A percentile compares a stretch with the other conserved stretches of the same genome.
These are phyloP conservation scores for Nicotiana sylvestris DNA, from an alignment of 257 asterid species.

Conservation along the genomic window DNA sequence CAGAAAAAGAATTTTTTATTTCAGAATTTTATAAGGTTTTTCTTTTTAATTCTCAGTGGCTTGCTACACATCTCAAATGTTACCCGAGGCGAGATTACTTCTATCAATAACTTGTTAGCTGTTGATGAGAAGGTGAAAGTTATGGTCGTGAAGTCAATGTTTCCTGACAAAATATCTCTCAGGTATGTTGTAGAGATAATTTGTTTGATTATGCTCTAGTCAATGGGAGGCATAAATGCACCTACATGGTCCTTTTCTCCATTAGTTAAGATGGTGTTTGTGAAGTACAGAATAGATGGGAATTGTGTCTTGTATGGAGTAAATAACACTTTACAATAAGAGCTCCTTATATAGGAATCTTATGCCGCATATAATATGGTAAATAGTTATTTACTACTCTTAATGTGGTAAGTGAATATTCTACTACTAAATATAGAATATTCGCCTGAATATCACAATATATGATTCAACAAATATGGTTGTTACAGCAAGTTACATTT, in stretches of 20 bases:
- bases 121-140: slow-evolving; percentile 81
- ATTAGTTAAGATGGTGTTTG: neutral
- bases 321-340: neutral
- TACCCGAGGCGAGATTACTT: slow-evolving; percentile 41
- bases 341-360: neutral
- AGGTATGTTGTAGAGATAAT: slow-evolving; percentile 43
- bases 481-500: too few relatives aligned
- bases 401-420: neutral
- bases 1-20: neutral
- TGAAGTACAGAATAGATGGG: neutral
- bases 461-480: neutral
- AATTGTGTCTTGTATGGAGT: neutral
- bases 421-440: neutral
- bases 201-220: neutral
- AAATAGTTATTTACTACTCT: neutral
- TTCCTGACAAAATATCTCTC: slow-evolving; percentile 78
- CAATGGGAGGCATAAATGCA: neutral
- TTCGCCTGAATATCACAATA: neutral
- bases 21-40: neutral
- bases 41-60: slow-evolving; percentile 52
- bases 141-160: slow-evolving; percentile 67
- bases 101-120: slow-evolving; percentile 61
- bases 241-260: neutral
- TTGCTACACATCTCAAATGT: slow-evolving; percentile 84
- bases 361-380: neutral